Base-by-base conservation (phyloP, 331 rosid genomes). In the Quercus phellos region DNA sequence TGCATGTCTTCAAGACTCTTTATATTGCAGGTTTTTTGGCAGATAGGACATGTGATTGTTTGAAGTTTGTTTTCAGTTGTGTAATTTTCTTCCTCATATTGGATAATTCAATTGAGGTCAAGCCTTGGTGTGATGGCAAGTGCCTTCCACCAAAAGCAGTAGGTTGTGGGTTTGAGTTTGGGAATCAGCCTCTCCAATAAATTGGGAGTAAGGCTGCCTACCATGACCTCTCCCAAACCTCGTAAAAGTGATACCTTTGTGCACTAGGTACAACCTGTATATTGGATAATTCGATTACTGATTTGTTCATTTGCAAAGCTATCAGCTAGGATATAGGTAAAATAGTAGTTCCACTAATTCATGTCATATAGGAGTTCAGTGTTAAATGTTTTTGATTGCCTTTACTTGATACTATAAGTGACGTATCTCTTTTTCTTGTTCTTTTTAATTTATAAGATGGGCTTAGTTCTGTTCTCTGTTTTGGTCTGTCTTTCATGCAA, bases 1-100 rank as follows among this genome's bases (percentile, higher is more conserved):
- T 74, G 77, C 58, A 72, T 84, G 74, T 77, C 38, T 72, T 70
- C 76, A 14, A 53, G 51, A 27, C 72, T 77, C 78, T 75, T 75
- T 74, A 43, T 73, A 26, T 54, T 74, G 43, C 14, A 9, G 9
- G 9, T 14, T 64, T 76, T 38, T 51, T 75, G 54, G 79, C 72
- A 27, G 83, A 77, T 32, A 76, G 35, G 34, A 30, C 58, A 43
- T 51, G 51, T 80, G 30, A 59, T 43, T 74, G n/a, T 12, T 74
- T 77, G 43, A 38, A 73, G 66, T 50, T 30, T 79, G 38, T 63
- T 54, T 72, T 73, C 32, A 38, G 68, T 5, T 42, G 35, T 70
- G 64, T n/a, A 17, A 78, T 29, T 68, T 74, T 16, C 53, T 66
- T 27, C 63, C 21, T 73, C 19, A 34, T 78, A 63, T 59, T 4